phyloP scores from a whole-genome alignment of 2,329 filamentous ascomycete species.

The Alternaria hordeiaustralica region DNA sequence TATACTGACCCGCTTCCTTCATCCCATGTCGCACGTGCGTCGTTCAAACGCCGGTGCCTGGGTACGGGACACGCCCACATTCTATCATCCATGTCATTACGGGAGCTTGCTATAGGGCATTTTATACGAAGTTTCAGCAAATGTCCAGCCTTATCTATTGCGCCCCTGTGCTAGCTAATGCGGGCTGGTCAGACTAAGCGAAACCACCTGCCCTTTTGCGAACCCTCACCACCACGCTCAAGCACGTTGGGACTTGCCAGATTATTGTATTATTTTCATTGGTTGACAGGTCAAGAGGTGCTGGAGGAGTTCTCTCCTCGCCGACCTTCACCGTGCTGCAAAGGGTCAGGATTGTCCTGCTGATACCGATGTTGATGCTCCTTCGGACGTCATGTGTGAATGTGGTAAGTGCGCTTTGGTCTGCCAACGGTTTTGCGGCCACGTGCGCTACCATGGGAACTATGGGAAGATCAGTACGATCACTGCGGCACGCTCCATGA shows the following conservation, averaged over 20 bases:
- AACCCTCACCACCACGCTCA: background rate
- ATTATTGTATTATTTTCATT: background rate
- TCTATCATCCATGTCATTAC: background rate
- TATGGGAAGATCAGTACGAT: background rate
- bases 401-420: slow-evolving; percentile 1
- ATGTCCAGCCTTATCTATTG: slow-evolving; percentile 3
- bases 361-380: background rate
- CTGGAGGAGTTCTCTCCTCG: background rate
- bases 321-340: background rate
- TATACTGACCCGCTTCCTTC: background rate
- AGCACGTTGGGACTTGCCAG: background rate
- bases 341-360: background rate
- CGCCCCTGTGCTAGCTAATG: background rate
- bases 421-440: slow-evolving; percentile 10
- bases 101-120: background rate
- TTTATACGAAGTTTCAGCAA: background rate
- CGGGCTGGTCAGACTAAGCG: background rate
- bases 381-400: background rate
- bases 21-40: background rate
- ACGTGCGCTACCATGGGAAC: slow-evolving; percentile 7
- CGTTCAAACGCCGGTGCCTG: background rate
- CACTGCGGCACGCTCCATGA: background rate
- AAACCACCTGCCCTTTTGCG: slow-evolving; percentile 10
- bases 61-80: background rate
- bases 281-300: background rate